Base-by-base conservation (phyloP, 148 eudicot genomes). In the Spergularia bocconei region DNA sequence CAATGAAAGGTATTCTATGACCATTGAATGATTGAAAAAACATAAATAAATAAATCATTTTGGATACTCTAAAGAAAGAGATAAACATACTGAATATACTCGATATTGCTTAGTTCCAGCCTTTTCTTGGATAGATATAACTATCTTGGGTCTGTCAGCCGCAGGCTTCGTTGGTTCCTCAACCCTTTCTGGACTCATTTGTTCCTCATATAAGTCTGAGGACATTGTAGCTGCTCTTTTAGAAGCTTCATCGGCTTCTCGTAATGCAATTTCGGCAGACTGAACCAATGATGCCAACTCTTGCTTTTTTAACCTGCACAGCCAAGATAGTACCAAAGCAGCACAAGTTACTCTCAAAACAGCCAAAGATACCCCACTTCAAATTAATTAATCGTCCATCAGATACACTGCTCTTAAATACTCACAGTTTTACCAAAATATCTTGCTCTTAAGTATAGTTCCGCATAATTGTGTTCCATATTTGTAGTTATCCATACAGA, bases 91-190 rank as follows among this genome's bases (percentile, higher is more conserved):
- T 81, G 67, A 85, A 84, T 75, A 89, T 16, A 89, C 76, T 2
- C 93, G 90, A 73, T 82, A 85, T 69, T 83, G 93, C 82, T 88
- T 88, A 20, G 52, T 59, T 78, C 75, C 96, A 38, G 81, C 86
- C 79, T 89, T 91, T 78, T 87, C 90, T 81, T 89, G 98, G 57
- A 93, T 81, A 44, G 92, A 85, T 54, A 93, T 77, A 41, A 89
- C 83, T 58, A 93, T 79, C 82, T 91, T 93, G 52, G 87, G 78
- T 77, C 96, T 83, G 19, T 83, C 89, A 60, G 64, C 25, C 41
- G 79, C 39, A 72, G 89, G 85, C 65, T 88, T 82, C 38, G 70
- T 15, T 11, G 76, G 71, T 74, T 84, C 80, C 70, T 84, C 85
- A 11, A 63, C 39, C 51, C 29, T 79, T 74, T 83, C 79, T 62